Evolutionary conservation across 768 basidiomycete genomes (phyloP).

Genomic region (Kwoniella sp.): DNA sequence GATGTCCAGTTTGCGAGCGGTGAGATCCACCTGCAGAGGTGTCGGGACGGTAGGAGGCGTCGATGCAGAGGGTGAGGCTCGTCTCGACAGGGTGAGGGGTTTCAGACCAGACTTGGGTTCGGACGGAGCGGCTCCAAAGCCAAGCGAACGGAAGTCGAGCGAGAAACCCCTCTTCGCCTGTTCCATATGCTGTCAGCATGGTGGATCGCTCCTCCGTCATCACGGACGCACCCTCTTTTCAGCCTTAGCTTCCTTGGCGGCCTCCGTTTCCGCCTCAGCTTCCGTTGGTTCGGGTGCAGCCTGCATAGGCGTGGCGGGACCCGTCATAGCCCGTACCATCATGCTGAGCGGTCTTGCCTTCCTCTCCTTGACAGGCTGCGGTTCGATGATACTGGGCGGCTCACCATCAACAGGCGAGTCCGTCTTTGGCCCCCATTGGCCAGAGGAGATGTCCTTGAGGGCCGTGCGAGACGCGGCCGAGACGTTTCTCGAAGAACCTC

Average conservation of each 20-base stretch:
- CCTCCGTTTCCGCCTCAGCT: neutral
- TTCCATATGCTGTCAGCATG: neutral
- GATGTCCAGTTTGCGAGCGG: constrained; percentile 73
- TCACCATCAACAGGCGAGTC: neutral
- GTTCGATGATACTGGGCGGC: neutral
- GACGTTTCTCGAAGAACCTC: neutral
- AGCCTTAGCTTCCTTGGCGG: constrained; percentile 21
- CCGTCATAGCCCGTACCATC: constrained; percentile 29
- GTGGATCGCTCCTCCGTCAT: neutral
- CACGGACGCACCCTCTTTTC: constrained; percentile 32
- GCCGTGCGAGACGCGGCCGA: constrained; percentile 1
- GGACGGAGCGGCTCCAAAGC: constrained; percentile 24
- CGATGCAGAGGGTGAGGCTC: neutral
- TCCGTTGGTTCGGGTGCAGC: neutral
- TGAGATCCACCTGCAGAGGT: neutral
- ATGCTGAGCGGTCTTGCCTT: constrained; percentile 44
- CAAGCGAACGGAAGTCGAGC: constrained; percentile 44
- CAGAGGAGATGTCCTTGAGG: constrained; percentile 1
- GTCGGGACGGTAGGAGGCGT: neutral
- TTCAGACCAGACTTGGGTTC: constrained; percentile 16
- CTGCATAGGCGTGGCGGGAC: constrained; percentile 1
- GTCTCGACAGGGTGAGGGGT: constrained; percentile 15
- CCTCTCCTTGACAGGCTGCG: constrained; percentile 8
- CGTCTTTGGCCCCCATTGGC: neutral
- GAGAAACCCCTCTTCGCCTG: constrained; percentile 46